phyloP scores from a whole-genome alignment of 441 rosid species.

The Pelargonium citronellum region DNA sequence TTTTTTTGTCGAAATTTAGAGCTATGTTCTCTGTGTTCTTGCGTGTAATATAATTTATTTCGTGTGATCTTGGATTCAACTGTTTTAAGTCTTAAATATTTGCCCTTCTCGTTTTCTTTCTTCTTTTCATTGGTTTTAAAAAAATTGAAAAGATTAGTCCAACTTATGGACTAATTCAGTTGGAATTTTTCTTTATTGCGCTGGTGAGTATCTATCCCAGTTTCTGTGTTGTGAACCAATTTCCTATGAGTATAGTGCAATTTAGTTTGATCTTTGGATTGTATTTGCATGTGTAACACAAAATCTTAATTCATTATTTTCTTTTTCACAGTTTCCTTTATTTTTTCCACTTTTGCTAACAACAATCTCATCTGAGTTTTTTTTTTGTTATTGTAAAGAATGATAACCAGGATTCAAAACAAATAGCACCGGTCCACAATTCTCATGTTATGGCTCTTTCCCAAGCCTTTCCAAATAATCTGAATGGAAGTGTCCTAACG shows the following conservation, averaged over 20 bases:
- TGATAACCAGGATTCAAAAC: slow-evolving; percentile 68
- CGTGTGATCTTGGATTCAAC: too few species aligned
- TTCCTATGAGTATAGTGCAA: neutral
- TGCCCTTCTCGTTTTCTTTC: neutral
- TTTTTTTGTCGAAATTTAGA: neutral
- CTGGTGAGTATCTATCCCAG: neutral
- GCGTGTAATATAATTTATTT: neutral
- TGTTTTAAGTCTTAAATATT: neutral
- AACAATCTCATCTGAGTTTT: slow-evolving; percentile 19
- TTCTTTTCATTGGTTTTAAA: neutral
- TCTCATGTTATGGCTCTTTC: slow-evolving; percentile 83
- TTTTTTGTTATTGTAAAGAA: slow-evolving; percentile 48
- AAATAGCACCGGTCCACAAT: slow-evolving; percentile 59
- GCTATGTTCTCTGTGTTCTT: neutral
- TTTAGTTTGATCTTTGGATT: neutral
- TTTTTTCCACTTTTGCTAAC: neutral
- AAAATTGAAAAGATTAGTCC: too few species aligned
- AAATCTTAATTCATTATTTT: neutral
- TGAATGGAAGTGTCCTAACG: slow-evolving; percentile 67
- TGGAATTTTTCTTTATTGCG: too few species aligned
- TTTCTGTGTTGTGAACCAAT: neutral
- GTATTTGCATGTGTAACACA: neutral
- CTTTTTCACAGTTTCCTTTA: neutral
- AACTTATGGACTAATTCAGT: too few species aligned
- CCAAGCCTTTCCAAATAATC: slow-evolving; percentile 81